Percentiles rank a stretch among this genome's conserved stretches.
phyloP scores from a whole-genome alignment of 2,329 filamentous ascomycete species.

The Domatiomyces globalis region DNA sequence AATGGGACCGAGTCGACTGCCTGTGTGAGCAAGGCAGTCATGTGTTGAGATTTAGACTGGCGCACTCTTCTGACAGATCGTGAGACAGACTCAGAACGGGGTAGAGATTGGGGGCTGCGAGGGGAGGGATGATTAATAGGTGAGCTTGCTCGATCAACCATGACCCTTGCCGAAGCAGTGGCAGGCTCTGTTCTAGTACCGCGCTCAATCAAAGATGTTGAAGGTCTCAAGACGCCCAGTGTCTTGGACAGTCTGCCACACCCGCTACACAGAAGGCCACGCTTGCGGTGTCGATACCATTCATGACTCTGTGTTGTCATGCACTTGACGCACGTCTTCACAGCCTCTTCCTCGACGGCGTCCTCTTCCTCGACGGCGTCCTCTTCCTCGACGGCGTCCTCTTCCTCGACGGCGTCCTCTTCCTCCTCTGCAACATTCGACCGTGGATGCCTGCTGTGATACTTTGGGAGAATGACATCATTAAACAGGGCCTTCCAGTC shows the following conservation, averaged over 20 bases:
- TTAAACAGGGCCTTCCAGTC: constrained; percentile 15
- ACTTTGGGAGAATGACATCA: constrained; percentile 13
- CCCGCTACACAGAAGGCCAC: neutral
- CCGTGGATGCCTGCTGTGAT: constrained; percentile 10
- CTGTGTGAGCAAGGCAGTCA: neutral
- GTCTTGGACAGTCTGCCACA: neutral
- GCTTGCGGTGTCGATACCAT: neutral
- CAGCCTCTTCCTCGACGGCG: neutral
- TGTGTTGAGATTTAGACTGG: neutral
- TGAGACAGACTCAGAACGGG: neutral
- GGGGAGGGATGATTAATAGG: neutral
- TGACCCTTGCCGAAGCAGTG: neutral
- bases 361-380: no score
- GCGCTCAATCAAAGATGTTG: neutral
- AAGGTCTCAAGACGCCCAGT: neutral
- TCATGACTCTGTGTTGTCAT: neutral
- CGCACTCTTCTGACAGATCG: neutral
- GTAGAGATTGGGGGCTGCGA: neutral
- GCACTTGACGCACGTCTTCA: neutral
- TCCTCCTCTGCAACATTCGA: neutral
- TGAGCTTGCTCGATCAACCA: neutral
- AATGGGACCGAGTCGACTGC: neutral
- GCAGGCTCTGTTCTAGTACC: neutral
- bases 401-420: neutral
- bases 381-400: no score